Evolutionary conservation across 345 rosid genomes (phyloP).

Genomic region (Streptanthus diversifolius): DNA sequence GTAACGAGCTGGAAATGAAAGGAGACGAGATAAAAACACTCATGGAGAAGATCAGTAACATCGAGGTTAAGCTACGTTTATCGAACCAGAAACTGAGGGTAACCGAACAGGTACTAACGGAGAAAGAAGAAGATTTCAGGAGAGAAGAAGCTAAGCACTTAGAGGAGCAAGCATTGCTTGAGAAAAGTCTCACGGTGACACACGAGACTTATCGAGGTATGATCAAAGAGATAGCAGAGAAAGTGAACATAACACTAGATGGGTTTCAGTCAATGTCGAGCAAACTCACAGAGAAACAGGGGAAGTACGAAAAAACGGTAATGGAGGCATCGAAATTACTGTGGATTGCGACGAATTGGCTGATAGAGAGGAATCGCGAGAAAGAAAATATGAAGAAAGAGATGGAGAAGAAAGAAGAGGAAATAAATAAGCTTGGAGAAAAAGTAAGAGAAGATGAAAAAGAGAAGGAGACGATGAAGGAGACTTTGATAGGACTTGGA

Average conservation of each 20-base stretch:
- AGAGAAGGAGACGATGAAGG: constrained; percentile 50
- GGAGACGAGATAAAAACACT: constrained; percentile 60
- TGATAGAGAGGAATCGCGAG: constrained; percentile 41
- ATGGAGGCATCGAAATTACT: constrained; percentile 43
- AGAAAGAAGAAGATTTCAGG: constrained; percentile 71
- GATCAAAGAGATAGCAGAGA: constrained; percentile 48
- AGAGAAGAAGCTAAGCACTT: constrained; percentile 56
- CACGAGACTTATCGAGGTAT: constrained; percentile 44
- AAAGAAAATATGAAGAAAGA: constrained; percentile 36
- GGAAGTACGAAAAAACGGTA: constrained; percentile 40
- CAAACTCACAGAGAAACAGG: constrained; percentile 43
- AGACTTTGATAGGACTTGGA: constrained; percentile 48
- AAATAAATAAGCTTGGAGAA: constrained; percentile 42
- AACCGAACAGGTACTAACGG: constrained; percentile 77
- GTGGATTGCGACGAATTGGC: constrained; percentile 49
- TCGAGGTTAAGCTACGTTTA: constrained; percentile 81
- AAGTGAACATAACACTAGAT: constrained; percentile 36
- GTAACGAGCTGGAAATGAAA: constrained; percentile 67
- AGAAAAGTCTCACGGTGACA: constrained; percentile 47
- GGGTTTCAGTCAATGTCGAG: constrained; percentile 43
- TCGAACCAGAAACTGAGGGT: constrained; percentile 95
- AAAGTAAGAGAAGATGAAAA: constrained; percentile 46
- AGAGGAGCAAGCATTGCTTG: constrained; percentile 60
- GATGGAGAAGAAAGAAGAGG: constrained; percentile 29
- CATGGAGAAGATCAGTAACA: constrained; percentile 51